A percentile compares a stretch with the other conserved stretches of the same genome.
phyloP scores from a whole-genome alignment of 495 filamentous ascomycete species.

The Endocarpon pusillum region DNA sequence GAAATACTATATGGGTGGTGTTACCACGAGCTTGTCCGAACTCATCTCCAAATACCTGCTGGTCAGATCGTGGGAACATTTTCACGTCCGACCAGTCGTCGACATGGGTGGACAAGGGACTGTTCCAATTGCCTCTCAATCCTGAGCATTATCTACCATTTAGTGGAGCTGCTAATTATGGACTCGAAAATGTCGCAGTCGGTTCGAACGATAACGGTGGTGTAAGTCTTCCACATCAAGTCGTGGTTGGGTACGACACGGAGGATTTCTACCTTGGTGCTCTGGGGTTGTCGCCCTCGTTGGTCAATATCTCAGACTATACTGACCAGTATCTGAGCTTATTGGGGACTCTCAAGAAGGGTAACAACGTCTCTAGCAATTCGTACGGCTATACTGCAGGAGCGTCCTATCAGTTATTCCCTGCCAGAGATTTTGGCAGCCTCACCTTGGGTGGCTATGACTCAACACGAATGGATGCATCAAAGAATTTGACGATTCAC shows the following conservation, averaged over 20 bases:
- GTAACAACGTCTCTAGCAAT: constrained; percentile 34
- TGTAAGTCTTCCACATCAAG: constrained; percentile 26
- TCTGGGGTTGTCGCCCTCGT: constrained; percentile 32
- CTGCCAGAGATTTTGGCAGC: constrained; percentile 20
- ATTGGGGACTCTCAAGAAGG: constrained; percentile 28
- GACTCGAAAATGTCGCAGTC: constrained; percentile 34
- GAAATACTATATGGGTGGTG: constrained; percentile 41
- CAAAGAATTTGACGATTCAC: constrained; percentile 16
- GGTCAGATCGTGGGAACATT: constrained; percentile 30
- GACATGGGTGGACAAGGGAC: constrained; percentile 37
- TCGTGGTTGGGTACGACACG: constrained; percentile 35
- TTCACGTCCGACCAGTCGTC: constrained; percentile 33
- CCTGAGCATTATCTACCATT: constrained; percentile 29
- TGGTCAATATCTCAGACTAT: constrained; percentile 20
- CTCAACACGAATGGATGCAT: constrained; percentile 29
- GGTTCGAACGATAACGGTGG: constrained; percentile 22
- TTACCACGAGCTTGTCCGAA: constrained; percentile 15
- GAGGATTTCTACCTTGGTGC: constrained; percentile 39
- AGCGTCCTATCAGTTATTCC: constrained; percentile 34
- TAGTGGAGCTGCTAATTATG: constrained; percentile 38
- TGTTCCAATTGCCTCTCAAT: constrained; percentile 35
- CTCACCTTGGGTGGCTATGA: constrained; percentile 47
- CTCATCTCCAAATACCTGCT: constrained; percentile 8
- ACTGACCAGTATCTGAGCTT: constrained; percentile 28
- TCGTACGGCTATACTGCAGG: constrained; percentile 50